Percentiles rank a stretch among this genome's conserved stretches.
Evolutionary conservation across 1,284 basidiomycete species (phyloP).

Genomic region (Gomphus sp.): DNA sequence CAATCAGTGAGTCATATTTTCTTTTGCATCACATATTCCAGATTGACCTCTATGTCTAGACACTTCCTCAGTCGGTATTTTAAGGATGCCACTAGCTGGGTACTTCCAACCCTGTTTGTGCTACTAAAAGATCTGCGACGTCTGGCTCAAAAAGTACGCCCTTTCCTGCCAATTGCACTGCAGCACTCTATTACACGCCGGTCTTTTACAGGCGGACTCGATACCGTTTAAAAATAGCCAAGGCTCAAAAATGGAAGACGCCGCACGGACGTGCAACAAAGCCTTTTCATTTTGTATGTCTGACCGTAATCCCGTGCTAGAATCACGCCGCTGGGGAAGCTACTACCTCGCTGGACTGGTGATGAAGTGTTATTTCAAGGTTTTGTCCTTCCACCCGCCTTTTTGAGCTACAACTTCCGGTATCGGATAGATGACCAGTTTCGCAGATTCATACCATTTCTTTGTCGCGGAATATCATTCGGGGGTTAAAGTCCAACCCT

Average conservation of each 20-base stretch:
- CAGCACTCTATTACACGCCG: not conserved
- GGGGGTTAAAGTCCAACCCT: conserved; percentile 78
- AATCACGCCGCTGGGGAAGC: conserved; percentile 88
- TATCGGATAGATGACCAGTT: not conserved
- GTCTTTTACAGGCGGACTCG: conserved; percentile 46
- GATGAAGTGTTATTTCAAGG: conserved; percentile 92
- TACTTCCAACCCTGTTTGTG: conserved; percentile 70
- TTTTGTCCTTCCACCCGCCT: conserved; percentile 26
- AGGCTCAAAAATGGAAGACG: conserved; percentile 75
- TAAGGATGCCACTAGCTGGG: conserved; percentile 71
- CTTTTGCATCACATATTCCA: conserved; percentile 8
- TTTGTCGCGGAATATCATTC: conserved; percentile 84
- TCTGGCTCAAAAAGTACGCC: conserved; percentile 48
- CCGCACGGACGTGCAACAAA: conserved; percentile 85
- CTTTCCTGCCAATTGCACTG: not conserved
- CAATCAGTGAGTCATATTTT: not conserved
- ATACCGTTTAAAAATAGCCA: conserved; percentile 43
- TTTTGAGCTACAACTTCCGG: not conserved
- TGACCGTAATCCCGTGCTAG: conserved; percentile 70
- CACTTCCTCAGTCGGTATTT: conserved; percentile 68
- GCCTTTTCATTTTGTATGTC: conserved; percentile 88
- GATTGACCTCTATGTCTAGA: not conserved
- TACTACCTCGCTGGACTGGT: conserved; percentile 92
- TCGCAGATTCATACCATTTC: conserved; percentile 80
- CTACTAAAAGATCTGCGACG: conserved; percentile 73